Conservation (phyloP, 2,329 filamentous ascomycete genomes). For the Calonectria fujianensis region DNA sequence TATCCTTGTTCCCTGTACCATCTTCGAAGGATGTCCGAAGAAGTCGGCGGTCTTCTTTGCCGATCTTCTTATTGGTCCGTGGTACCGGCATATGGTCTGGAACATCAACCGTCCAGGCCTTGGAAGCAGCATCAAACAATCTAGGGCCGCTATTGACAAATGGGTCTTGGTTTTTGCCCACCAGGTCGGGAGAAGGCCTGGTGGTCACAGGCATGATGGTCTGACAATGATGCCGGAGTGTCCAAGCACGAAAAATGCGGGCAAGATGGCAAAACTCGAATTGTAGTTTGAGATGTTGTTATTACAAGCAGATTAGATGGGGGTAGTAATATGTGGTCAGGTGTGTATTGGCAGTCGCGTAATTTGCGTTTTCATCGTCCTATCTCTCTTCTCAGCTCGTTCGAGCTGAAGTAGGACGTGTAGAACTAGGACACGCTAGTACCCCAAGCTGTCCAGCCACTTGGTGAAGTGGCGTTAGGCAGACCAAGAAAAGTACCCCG, state of each 20-base stretch:
- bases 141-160: not conserved
- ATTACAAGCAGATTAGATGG: not conserved
- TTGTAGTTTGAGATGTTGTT: not conserved
- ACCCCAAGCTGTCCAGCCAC: not conserved
- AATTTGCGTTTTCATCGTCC: not conserved
- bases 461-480: not conserved
- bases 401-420: not conserved
- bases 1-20: not conserved
- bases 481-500: not conserved
- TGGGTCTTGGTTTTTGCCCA: not conserved
- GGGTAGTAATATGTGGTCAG: not conserved
- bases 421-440: slow-evolving; percentile 1
- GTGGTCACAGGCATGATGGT: not conserved
- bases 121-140: not conserved
- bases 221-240: not conserved
- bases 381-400: not conserved
- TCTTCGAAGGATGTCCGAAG: slow-evolving; percentile 7
- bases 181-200: not conserved
- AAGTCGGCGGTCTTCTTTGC: slow-evolving; percentile 7
- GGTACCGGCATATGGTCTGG: not conserved
- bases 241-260: not conserved
- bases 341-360: not conserved
- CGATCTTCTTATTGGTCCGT: slow-evolving; percentile 4
- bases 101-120: not conserved
- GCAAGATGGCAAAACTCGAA: not conserved